Base-by-base conservation (phyloP, 768 basidiomycete species). In the Lentinus brumalis region DNA sequence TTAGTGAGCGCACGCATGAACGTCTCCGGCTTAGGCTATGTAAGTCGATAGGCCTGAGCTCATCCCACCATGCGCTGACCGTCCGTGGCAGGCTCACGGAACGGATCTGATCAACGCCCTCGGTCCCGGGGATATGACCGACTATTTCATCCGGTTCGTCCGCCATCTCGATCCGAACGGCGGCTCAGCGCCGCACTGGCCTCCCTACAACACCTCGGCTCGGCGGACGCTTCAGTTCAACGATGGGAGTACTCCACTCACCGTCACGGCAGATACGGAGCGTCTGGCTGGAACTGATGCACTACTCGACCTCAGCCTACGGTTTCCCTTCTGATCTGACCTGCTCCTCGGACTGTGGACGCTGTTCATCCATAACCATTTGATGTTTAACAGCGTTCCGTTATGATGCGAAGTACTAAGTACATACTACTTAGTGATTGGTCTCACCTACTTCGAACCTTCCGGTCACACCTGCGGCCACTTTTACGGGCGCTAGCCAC, bases 141-240 rank as follows among this genome's bases (percentile, higher is more conserved):
- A 82, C 64, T 78, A 80, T 62, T 72, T 84, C 21, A 75, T 83
- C 54, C 74, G 77, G 41, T 83, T 82, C 59, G 76, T 72, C 21
- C 69, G 63, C 49, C 75, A 68, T 9, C 77, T 80, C 40, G 66
- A 84, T 66, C 83, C 78, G 2, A 85, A 86, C 62, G 74, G 57
- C 3, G 32, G 44, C 9, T 29, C 54, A 14, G 46, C 38, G 12
- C 44, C 60, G 18, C 47, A 16, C 2, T 70, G 69, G 69, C 69
- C 69, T 8, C 54, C 51, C 38, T 70, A 65, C 47, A 52, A 42
- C 29, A 31, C 32, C 14, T 6, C n/a, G 1, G 16, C 35, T 18
- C 50, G 50, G 5, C 32, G 8, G 15, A 15, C 30, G 5, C 50
- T 51, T 18, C 15, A 51, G 50, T 51, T 51, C 50, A n/a, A 32